phyloP scores from a whole-genome alignment of 495 filamentous ascomycete species.

The Penicillium egyptiacum region DNA sequence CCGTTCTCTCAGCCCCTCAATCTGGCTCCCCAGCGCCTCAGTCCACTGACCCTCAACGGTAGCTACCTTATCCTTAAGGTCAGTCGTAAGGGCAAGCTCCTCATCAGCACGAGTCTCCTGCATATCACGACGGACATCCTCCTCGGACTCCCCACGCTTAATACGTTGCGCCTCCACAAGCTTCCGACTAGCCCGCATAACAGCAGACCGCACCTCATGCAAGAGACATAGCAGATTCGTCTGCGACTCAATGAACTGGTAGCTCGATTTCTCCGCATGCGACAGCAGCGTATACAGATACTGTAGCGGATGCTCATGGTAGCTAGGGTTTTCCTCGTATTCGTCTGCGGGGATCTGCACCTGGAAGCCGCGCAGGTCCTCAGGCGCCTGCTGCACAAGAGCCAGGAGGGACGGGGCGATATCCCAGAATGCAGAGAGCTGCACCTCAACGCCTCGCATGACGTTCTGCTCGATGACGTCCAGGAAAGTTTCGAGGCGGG shows the following conservation, averaged over 20 bases:
- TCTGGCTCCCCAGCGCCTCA: slow-evolving; percentile 62
- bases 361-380: slow-evolving; percentile 56
- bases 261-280: slow-evolving; percentile 86
- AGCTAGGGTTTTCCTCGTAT: slow-evolving; percentile 80
- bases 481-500: slow-evolving; percentile 75
- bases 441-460: slow-evolving; percentile 81
- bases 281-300: slow-evolving; percentile 81
- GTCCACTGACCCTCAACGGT: slow-evolving; percentile 87
- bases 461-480: slow-evolving; percentile 83
- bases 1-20: slow-evolving; percentile 54
- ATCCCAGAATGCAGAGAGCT: slow-evolving; percentile 94
- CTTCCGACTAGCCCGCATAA: slow-evolving; percentile 59
- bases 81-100: slow-evolving; percentile 69
- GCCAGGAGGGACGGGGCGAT: slow-evolving; percentile 80
- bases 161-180: slow-evolving; percentile 58
- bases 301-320: slow-evolving; percentile 75
- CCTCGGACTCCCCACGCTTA: slow-evolving; percentile 54
- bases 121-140: slow-evolving; percentile 53
- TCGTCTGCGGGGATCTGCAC: slow-evolving; percentile 71
- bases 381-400: slow-evolving; percentile 75
- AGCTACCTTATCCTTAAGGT: slow-evolving; percentile 86
- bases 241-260: slow-evolving; percentile 95
- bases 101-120: slow-evolving; percentile 63
- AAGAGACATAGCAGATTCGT: slow-evolving; percentile 88
- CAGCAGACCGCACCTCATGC: slow-evolving; percentile 86